phyloP scores from a whole-genome alignment of 805 yeast genomes.

The Candida patagonica region DNA sequence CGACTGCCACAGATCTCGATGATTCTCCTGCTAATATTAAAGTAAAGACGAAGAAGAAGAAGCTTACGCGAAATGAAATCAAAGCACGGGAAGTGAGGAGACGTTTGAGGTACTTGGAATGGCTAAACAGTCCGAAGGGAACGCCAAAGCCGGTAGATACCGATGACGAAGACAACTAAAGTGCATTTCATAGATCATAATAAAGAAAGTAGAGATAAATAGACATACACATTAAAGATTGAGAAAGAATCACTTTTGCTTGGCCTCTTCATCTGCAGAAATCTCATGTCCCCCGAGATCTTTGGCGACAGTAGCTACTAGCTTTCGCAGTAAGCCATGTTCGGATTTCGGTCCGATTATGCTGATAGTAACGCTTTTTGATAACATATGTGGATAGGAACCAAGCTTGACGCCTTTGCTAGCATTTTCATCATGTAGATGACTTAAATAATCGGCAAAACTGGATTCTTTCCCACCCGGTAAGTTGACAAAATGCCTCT shows the following conservation, averaged over 20 bases:
- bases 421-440: conserved; percentile 38
- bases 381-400: conserved; percentile 70
- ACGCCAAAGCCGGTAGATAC: conserved; percentile 92
- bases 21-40: conserved; percentile 95
- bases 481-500: conserved; percentile 45
- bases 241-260: neutral
- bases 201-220: neutral
- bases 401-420: conserved; percentile 57
- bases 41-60: conserved; percentile 88
- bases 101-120: conserved; percentile 84
- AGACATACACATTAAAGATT: neutral
- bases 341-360: conserved; percentile 49
- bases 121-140: conserved; percentile 96
- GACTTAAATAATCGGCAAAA: conserved; percentile 54
- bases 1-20: conserved; percentile 37
- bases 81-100: conserved; percentile 87
- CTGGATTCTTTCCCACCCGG: conserved; percentile 55
- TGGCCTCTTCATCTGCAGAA: conserved; percentile 28
- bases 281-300: conserved; percentile 51
- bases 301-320: conserved; percentile 40
- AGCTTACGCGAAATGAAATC: conserved; percentile 94
- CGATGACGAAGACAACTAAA: conserved; percentile 70
- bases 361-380: conserved; percentile 60
- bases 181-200: neutral
- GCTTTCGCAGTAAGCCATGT: conserved; percentile 29